Evolutionary conservation across 768 basidiomycete genomes (phyloP).

Genomic region (Boletus sp.): DNA sequence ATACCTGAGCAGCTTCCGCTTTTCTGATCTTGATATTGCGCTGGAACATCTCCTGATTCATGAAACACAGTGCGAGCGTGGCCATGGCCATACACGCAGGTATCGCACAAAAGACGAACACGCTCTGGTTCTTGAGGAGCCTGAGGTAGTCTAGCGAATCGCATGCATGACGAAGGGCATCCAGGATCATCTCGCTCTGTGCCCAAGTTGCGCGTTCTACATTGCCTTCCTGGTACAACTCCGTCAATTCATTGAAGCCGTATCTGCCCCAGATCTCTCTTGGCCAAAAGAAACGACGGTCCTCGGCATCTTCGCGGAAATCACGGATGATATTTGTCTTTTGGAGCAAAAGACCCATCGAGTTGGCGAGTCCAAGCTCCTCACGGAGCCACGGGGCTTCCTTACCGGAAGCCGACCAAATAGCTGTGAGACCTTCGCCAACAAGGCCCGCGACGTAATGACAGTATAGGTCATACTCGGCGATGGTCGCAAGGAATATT

Average conservation of each 20-base stretch:
- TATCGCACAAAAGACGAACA: slow-evolving; percentile 95
- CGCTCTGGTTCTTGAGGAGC: slow-evolving; percentile 82
- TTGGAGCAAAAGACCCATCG: slow-evolving; percentile 93
- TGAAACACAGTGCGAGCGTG: slow-evolving; percentile 87
- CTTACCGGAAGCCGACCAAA: slow-evolving; percentile 84
- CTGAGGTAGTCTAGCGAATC: slow-evolving; percentile 89
- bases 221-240: slow-evolving; percentile 58
- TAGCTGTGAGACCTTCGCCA: slow-evolving; percentile 87
- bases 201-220: slow-evolving; percentile 71
- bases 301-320: slow-evolving; percentile 85
- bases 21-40: slow-evolving; percentile 94
- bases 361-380: slow-evolving; percentile 87
- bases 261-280: slow-evolving; percentile 84
- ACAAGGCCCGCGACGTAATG: slow-evolving; percentile 98
- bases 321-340: slow-evolving; percentile 99
- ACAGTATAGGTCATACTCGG: slow-evolving; percentile 96
- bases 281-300: slow-evolving; percentile 91
- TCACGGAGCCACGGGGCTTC: slow-evolving; percentile 69
- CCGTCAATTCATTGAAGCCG: slow-evolving; percentile 68
- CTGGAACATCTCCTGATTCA: slow-evolving; percentile 85
- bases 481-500: slow-evolving; percentile 67
- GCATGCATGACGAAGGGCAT: slow-evolving; percentile 78
- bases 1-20: slow-evolving; percentile 78
- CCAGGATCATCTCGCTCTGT: slow-evolving; percentile 85
- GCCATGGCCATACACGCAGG: slow-evolving; percentile 96